Conservation (phyloP, 257 asterid species). For the Lantana camara region DNA sequence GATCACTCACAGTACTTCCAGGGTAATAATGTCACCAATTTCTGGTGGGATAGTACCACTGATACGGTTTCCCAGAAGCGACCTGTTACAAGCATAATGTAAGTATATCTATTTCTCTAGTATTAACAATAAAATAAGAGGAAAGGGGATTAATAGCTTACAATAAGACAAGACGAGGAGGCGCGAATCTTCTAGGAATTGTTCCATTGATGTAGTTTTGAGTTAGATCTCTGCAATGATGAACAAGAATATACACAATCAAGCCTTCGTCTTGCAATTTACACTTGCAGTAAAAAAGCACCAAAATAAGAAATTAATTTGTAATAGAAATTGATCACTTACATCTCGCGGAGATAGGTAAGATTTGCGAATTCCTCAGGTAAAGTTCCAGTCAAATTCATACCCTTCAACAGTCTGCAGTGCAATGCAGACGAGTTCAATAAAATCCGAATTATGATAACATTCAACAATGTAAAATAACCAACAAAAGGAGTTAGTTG, state of each 20-base stretch:
- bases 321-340: constrained; percentile 29
- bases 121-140: neutral
- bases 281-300: too few relatives aligned
- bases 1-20: constrained; percentile 69
- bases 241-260: constrained; percentile 25
- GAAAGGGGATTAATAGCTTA: constrained; percentile 37
- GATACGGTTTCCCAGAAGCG: constrained; percentile 77
- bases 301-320: too few relatives aligned
- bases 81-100: constrained; percentile 40
- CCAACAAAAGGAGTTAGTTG: too few relatives aligned
- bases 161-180: constrained; percentile 53
- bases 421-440: constrained; percentile 13
- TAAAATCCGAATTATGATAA: too few relatives aligned
- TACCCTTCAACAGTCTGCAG: constrained; percentile 63
- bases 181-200: constrained; percentile 57
- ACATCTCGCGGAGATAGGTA: constrained; percentile 54
- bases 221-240: constrained; percentile 61
- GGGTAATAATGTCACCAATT: constrained; percentile 66
- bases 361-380: constrained; percentile 73
- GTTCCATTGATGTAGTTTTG: constrained; percentile 80
- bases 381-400: constrained; percentile 66
- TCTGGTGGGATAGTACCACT: constrained; percentile 74
- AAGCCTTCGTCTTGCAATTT: too few relatives aligned
- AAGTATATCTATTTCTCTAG: neutral
- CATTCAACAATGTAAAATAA: too few relatives aligned